A percentile compares a stretch with the other conserved stretches of the same genome.
Conservation (phyloP, 371 early-diverging fungal genomes). For the Mortierella sp. region DNA sequence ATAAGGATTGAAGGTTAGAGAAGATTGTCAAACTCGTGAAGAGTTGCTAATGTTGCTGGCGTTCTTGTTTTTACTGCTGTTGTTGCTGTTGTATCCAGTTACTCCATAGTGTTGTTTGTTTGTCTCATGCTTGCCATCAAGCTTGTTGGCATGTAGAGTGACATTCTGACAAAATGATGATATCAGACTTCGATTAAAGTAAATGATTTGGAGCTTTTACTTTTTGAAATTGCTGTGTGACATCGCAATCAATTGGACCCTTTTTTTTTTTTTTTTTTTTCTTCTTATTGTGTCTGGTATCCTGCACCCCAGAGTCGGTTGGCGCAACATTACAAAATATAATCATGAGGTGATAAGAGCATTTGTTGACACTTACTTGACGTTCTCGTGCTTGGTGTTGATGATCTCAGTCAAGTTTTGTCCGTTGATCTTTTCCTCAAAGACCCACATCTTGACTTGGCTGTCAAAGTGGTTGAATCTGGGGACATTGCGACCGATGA, state of each 20-base stretch:
- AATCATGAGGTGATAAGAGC: neutral
- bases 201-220: neutral
- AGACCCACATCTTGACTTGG: conserved; percentile 97
- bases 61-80: no score
- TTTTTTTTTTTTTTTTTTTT: neutral
- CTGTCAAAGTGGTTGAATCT: conserved; percentile 75
- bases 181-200: neutral
- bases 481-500: conserved; percentile 90
- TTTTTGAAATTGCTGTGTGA: conserved; percentile 9
- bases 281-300: no score
- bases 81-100: no score
- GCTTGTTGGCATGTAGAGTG: no score
- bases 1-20: conserved; percentile 7
- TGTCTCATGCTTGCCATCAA: no score
- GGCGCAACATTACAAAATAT: no score
- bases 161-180: no score
- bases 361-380: conserved; percentile 72
- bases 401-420: conserved; percentile 95
- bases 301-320: no score
- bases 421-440: conserved; percentile 89
- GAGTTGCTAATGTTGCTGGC: neutral
- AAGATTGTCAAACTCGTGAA: neutral
- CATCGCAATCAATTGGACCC: conserved; percentile 16
- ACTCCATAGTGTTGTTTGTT: no score
- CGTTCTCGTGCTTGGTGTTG: conserved; percentile 95